phyloP scores from a whole-genome alignment of 805 yeast genomes.

The Sugiyamaella mastotermitis region DNA sequence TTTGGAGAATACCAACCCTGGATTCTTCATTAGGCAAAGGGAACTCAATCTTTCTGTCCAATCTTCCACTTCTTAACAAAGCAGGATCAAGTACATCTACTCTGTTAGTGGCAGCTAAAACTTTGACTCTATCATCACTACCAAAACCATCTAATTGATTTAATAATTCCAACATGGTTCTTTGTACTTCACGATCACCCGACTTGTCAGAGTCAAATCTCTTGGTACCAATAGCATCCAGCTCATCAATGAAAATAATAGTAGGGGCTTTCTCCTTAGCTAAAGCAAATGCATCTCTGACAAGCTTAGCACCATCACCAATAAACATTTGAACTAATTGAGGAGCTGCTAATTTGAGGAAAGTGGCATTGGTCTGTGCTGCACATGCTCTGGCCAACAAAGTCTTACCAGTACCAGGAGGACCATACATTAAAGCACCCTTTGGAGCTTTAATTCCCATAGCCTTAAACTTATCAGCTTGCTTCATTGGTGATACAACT shows the following conservation, averaged over 20 bases:
- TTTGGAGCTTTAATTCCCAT: constrained; percentile 97
- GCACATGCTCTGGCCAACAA: constrained; percentile 97
- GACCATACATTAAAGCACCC: constrained; percentile 98
- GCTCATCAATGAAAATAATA: constrained; percentile 93
- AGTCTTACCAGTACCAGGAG: constrained; percentile 99
- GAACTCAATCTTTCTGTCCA: constrained; percentile 96
- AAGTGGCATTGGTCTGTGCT: constrained; percentile 96
- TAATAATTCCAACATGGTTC: constrained; percentile 97
- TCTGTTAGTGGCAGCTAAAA: constrained; percentile 96
- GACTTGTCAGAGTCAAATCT: constrained; percentile 96
- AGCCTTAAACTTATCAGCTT: constrained; percentile 89
- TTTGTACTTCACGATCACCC: constrained; percentile 97
- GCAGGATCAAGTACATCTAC: constrained; percentile 99
- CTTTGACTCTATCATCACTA: constrained; percentile 95
- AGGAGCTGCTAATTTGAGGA: constrained; percentile 93
- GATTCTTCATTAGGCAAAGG: constrained; percentile 98
- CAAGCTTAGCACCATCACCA: constrained; percentile 98
- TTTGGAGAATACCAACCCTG: constrained; percentile 91
- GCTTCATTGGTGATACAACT: constrained; percentile 96
- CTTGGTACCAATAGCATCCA: constrained; percentile 98
- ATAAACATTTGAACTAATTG: constrained; percentile 97
- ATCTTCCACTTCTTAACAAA: constrained; percentile 89
- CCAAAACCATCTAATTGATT: constrained; percentile 98
- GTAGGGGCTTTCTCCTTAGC: constrained; percentile 99
- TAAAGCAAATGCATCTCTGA: constrained; percentile 93